These are phyloP conservation scores for Hydnomerulius pinastri DNA, from an alignment of 768 basidiomycete genomes.

Conservation along the genomic window DNA sequence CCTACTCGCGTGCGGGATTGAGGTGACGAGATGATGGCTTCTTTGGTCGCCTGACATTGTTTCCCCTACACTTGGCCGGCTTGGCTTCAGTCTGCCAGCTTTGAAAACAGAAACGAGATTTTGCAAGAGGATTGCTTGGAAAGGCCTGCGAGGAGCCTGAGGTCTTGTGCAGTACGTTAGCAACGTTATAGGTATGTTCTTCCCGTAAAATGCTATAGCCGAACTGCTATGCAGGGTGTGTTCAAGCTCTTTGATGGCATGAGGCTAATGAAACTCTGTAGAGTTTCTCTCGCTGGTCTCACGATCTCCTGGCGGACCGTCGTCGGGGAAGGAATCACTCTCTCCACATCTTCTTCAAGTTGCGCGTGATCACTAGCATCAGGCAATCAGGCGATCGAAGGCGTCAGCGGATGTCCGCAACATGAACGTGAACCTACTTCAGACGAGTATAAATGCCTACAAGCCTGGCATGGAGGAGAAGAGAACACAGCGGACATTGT, in stretches of 20 bases:
- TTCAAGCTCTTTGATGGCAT: neutral
- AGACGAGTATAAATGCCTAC: neutral
- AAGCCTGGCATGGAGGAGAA: conserved; percentile 2
- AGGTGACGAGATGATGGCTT: neutral
- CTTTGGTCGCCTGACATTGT: neutral
- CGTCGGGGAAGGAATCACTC: neutral
- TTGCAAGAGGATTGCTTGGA: too few species aligned
- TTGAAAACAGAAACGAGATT: too few species aligned
- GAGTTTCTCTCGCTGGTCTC: neutral
- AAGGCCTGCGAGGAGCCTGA: neutral
- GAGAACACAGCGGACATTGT: neutral
- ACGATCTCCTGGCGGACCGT: neutral
- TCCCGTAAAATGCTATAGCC: too few species aligned
- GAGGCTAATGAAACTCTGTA: neutral
- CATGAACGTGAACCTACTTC: conserved; percentile 2
- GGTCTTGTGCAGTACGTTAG: too few species aligned
- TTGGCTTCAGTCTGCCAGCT: too few species aligned
- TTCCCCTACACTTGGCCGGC: neutral
- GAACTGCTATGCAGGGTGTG: too few species aligned
- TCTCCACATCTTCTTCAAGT: neutral
- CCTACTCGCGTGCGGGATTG: neutral
- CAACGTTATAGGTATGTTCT: too few species aligned
- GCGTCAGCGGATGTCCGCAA: neutral
- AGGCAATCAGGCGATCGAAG: neutral
- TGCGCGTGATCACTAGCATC: conserved; percentile 1